Evolutionary conservation across 2,329 filamentous ascomycete species (phyloP), one percentile per base, ranked within the genome.

Genomic region (Phialophora chinensis): DNA sequence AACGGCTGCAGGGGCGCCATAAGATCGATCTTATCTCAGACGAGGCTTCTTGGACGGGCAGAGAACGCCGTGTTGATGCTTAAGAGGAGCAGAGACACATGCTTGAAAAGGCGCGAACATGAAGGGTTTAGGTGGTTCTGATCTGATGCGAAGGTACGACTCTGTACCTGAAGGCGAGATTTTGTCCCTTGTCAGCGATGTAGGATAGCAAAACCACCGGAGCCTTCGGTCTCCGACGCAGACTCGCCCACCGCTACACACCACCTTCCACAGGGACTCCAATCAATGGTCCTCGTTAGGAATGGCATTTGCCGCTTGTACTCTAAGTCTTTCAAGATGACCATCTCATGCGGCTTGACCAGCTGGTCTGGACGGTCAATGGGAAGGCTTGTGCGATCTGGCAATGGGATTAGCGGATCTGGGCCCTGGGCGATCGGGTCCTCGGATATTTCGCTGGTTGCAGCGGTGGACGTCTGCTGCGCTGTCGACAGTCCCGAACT

Each of bases 251-350:
- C 71, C 14, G 67, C 68, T n/a, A 73, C 61, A 53, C 71, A 73
- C 71, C 71, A 73, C 31, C 58, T 63, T 11, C 72, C 72, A 50
- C 66, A 71, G 14, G 66, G 66, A 62, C 71, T 72, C 72, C 72
- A 73, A 25, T 65, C 71, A 17, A 61, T 66, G 20, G 62, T 64
- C 61, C 72, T 68, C 31, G 66, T 55, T 20, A 62, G 65, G 61
- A 70, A 67, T 33, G 20, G 29, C 27, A 60, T 58, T 38, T 63
- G 38, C 17, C 69, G 61, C 50, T 64, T 68, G 54, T 63, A 68
- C 54, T 72, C 65, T 17, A 70, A 33, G 17, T 70, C 61, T n/a
- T 14, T 44, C 44, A 69, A 53, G 2, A 62, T 55, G 55, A 60
- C 52, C 42, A 50, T 69, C 11, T 58, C 44, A 44, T 73, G 69